phyloP scores from a whole-genome alignment of 2,329 filamentous ascomycete genomes.

The Trichoderma sp. region DNA sequence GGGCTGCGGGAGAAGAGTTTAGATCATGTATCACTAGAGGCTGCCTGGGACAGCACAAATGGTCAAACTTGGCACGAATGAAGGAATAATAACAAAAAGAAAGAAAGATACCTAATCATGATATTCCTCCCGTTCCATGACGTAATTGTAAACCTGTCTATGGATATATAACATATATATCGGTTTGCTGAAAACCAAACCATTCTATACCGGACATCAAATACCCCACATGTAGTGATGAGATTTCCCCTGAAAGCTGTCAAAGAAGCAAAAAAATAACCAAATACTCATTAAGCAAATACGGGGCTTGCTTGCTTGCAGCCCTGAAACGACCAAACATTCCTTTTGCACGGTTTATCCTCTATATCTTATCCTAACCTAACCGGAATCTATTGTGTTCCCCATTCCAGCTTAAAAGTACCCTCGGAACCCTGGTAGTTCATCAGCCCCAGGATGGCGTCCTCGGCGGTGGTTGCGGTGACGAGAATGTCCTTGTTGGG shows the following conservation, averaged over 20 bases:
- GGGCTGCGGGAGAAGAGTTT: slow-evolving; percentile 25
- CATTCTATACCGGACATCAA: slow-evolving; percentile 6
- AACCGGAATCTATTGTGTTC: slow-evolving; percentile 49
- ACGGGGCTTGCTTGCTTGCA: neutral
- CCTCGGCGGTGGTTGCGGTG: slow-evolving; percentile 69
- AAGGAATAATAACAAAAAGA: slow-evolving; percentile 12
- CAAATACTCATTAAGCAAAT: neutral
- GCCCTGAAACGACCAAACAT: neutral
- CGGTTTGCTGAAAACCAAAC: neutral
- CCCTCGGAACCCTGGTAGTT: slow-evolving; percentile 75
- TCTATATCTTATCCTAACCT: neutral
- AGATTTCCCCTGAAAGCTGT: neutral
- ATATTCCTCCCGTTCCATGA: slow-evolving; percentile 15
- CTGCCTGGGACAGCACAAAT: slow-evolving; percentile 29
- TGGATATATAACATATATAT: neutral
- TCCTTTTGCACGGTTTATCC: neutral
- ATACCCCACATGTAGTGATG: neutral
- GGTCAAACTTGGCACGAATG: slow-evolving; percentile 15
- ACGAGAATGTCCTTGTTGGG: slow-evolving; percentile 74
- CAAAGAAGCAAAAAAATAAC: neutral
- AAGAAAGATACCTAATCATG: slow-evolving; percentile 20
- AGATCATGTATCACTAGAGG: slow-evolving; percentile 39
- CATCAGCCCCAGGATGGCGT: slow-evolving; percentile 67
- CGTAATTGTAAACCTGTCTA: slow-evolving; percentile 15
- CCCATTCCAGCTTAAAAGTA: slow-evolving; percentile 81